A percentile compares a stretch with the other conserved stretches of the same genome.
These are phyloP conservation scores for Cajanus cajan DNA, from an alignment of 306 rosid species.

Conservation along the genomic window DNA sequence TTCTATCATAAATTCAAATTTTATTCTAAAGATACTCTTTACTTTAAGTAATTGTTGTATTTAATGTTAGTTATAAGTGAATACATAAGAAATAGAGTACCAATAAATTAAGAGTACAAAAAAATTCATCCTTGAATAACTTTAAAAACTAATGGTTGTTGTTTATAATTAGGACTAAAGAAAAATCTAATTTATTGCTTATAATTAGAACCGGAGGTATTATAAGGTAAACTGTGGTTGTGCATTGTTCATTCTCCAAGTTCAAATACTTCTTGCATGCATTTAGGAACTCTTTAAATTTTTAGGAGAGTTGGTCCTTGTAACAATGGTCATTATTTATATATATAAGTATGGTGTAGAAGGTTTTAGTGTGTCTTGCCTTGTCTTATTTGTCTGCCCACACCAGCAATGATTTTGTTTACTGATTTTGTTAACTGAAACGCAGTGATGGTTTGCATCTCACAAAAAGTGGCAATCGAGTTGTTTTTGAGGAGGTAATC, in stretches of 20 bases:
- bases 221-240: background rate
- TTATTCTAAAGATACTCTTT: too few species aligned
- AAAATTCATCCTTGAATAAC: too few species aligned
- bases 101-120: too few species aligned
- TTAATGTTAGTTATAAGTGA: too few species aligned
- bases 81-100: too few species aligned
- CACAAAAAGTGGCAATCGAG: slow-evolving; percentile 42
- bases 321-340: background rate
- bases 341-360: background rate
- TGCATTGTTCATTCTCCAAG: background rate
- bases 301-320: background rate
- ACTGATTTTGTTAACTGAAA: slow-evolving; percentile 10
- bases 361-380: background rate
- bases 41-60: too few species aligned
- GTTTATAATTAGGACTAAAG: too few species aligned
- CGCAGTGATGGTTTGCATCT: slow-evolving; percentile 82
- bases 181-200: too few species aligned
- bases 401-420: too few species aligned
- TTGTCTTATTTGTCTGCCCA: background rate
- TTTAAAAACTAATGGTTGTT: too few species aligned
- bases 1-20: too few species aligned
- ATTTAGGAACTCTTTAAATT: background rate
- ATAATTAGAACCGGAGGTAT: too few species aligned
- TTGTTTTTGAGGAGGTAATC: slow-evolving; percentile 67
- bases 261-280: background rate